These are phyloP conservation scores for Tetrastigma voinierianum DNA, from an alignment of 164 flowering plant species.

Conservation along the genomic window DNA sequence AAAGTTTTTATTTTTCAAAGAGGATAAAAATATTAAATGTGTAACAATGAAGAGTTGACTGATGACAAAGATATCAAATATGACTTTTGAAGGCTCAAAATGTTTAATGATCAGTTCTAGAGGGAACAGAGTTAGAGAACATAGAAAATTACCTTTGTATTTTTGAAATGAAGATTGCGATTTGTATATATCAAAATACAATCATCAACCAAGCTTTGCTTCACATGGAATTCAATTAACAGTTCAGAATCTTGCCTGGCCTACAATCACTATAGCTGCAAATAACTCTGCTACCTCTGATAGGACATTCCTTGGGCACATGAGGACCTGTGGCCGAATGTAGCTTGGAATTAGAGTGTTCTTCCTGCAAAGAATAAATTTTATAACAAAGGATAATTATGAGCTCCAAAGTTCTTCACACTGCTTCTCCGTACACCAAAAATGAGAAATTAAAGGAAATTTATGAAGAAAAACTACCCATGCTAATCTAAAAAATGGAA, in stretches of 20 bases:
- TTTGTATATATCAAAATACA: neutral
- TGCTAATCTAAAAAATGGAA: neutral
- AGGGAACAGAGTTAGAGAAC: no score
- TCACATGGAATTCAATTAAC: neutral
- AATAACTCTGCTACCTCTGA: conserved; percentile 40
- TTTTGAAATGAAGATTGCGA: no score
- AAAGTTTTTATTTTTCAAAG: no score
- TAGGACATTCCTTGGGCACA: conserved; percentile 18
- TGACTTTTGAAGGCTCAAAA: no score
- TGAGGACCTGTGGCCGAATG: conserved; percentile 61
- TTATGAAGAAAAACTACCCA: neutral
- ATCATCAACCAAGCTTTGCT: neutral
- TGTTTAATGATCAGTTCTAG: no score
- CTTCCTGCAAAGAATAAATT: conserved; percentile 38
- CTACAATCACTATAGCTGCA: conserved; percentile 37
- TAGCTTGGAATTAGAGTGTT: conserved; percentile 49
- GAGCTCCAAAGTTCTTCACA: neutral
- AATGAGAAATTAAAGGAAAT: neutral
- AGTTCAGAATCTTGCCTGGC: conserved; percentile 31
- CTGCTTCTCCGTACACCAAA: neutral
- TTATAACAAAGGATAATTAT: neutral
- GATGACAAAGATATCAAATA: no score
- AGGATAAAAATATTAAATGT: no score
- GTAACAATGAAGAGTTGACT: no score
- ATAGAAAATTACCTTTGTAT: no score